Base-by-base conservation (phyloP, 1,284 basidiomycete genomes). In the Pseudozyma thailandica region DNA sequence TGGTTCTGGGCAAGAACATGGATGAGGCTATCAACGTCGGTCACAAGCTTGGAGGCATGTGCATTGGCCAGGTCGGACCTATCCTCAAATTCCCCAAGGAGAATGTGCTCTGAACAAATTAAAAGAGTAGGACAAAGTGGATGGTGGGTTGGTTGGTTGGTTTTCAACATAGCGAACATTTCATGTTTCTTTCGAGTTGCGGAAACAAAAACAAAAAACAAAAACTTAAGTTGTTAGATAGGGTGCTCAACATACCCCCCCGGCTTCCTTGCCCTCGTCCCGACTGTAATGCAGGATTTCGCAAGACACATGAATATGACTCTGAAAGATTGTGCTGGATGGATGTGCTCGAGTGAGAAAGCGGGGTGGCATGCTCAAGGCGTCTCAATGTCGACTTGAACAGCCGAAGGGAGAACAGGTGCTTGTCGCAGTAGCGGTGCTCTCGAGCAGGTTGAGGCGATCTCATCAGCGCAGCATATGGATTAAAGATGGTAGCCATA, bases 1-100 rank as follows among this genome's bases (percentile, higher is more conserved):
- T 90, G 50, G 89, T 93, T 49, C 84, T 88, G 39, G 94, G 93
- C 23, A 97, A 93, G 87, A 85, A 81, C 43, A 82, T 94, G 47
- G 90, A 92, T 39, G 89, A 93, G 83, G 88, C 88, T 55, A 87
- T 98, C 68, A 88, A 91, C 83, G 89, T 89, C 41, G 96, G 95
- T 2, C 95, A 98, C 86, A 91, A 90, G 84, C 84, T 98, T 77
- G 95, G 92, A 88, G 68, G 76, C 30, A 93, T 96, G 89, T 92
- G 90, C 85, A 90, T 97, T 52, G 89, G 91, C 77, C 88, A 91
- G 86, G 91, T 92, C 76, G 82, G 89, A 16, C 84, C 84, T 18
- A 70, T 75, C 37, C 76, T 82, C 60, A 78, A 79, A 56, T 82
- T 81, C 74, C 80, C 76, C 35, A 78, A 77, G 72, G 76, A 76